phyloP scores from a whole-genome alignment of 768 basidiomycete species.

The Lactarius quietus region DNA sequence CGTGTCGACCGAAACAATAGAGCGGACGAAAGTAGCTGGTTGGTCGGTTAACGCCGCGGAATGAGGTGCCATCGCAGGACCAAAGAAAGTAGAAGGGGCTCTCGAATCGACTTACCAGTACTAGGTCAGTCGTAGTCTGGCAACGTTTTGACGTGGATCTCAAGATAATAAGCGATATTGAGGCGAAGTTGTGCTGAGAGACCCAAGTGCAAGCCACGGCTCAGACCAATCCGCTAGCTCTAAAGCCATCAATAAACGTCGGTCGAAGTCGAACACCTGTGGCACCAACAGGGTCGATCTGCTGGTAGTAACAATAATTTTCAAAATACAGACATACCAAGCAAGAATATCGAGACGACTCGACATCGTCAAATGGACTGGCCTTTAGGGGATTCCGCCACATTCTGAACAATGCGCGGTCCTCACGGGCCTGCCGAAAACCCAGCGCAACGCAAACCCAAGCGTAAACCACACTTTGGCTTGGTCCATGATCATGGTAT shows the following conservation, averaged over 20 bases:
- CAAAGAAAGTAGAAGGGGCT: neutral
- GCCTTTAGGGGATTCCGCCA: neutral
- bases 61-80: conserved; percentile 1
- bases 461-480: neutral
- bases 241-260: neutral
- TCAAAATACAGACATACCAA: neutral
- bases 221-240: neutral
- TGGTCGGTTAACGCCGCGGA: neutral
- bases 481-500: neutral
- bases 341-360: neutral
- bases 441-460: neutral
- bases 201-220: neutral
- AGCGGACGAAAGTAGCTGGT: neutral
- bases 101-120: neutral
- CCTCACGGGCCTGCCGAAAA: neutral
- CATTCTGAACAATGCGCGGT: neutral
- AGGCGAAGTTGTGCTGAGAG: neutral
- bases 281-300: neutral
- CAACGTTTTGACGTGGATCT: neutral
- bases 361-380: neutral
- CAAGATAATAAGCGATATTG: neutral
- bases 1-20: neutral
- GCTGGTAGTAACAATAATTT: neutral
- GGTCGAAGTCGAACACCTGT: neutral
- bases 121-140: neutral